Conservation (phyloP, 441 rosid genomes). For the Euphorbia celastroides region DNA sequence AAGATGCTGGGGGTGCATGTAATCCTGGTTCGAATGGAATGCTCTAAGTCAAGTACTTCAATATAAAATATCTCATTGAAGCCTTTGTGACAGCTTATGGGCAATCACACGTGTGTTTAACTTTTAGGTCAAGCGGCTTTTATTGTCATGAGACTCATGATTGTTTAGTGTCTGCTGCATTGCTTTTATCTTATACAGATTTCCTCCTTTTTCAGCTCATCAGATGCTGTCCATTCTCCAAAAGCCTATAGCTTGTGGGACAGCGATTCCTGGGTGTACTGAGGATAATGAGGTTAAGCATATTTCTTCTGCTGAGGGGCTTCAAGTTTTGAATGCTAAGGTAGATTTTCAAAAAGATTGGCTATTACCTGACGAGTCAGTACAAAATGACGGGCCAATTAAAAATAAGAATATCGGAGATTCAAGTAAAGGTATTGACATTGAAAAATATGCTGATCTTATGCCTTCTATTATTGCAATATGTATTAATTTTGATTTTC, state of each 20-base stretch:
- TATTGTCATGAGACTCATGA: conserved; percentile 1
- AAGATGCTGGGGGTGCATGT: background rate
- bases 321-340: conserved; percentile 22
- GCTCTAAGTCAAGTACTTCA: background rate
- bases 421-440: conserved; percentile 19
- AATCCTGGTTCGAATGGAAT: background rate
- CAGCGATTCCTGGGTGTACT: conserved; percentile 20
- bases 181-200: conserved; percentile 10
- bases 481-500: conserved; percentile 1
- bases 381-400: conserved; percentile 13
- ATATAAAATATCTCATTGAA: background rate
- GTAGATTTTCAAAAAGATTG: conserved; percentile 8
- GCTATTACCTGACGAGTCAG: conserved; percentile 11
- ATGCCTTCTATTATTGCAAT: conserved; percentile 9
- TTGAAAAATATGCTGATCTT: conserved; percentile 7
- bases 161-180: conserved; percentile 1
- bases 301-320: conserved; percentile 20
- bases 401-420: conserved; percentile 13
- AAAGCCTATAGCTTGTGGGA: conserved; percentile 34
- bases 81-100: background rate
- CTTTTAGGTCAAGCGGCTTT: background rate
- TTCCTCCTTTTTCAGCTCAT: conserved; percentile 34
- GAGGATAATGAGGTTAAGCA: conserved; percentile 11
- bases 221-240: conserved; percentile 65
- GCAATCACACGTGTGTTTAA: background rate